phyloP scores from a whole-genome alignment of 148 eudicot genomes.

The Rhododendron williamsianum region DNA sequence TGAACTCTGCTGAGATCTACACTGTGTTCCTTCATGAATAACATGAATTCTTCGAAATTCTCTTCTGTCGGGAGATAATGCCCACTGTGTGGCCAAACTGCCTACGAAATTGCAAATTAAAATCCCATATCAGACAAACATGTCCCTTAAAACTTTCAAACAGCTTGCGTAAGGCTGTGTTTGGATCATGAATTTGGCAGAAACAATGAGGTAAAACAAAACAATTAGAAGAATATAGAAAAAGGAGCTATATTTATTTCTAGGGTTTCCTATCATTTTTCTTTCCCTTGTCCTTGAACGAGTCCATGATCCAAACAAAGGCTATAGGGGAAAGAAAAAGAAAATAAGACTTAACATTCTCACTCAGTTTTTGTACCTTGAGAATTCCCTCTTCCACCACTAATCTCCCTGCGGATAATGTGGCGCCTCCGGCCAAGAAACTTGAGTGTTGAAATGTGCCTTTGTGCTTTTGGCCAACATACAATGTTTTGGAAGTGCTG shows the following conservation, averaged over 20 bases:
- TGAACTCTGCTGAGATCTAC: constrained; percentile 50
- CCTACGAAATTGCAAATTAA: constrained; percentile 26
- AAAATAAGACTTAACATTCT: neutral
- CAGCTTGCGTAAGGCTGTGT: neutral
- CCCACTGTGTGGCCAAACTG: constrained; percentile 90
- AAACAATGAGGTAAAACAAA: neutral
- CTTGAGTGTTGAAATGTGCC: constrained; percentile 84
- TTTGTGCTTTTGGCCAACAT: constrained; percentile 57
- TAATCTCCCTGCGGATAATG: constrained; percentile 73
- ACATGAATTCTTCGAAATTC: constrained; percentile 67
- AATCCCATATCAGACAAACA: neutral
- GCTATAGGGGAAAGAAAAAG: neutral
- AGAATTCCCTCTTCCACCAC: constrained; percentile 50
- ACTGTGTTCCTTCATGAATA: constrained; percentile 42
- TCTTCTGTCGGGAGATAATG: constrained; percentile 87
- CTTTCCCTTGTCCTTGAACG: neutral
- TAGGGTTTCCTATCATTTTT: neutral
- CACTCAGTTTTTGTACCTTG: constrained; percentile 29
- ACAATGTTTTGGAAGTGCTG: constrained; percentile 45
- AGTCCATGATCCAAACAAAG: neutral
- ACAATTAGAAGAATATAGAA: neutral
- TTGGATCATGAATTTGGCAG: neutral
- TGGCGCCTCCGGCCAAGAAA: constrained; percentile 82
- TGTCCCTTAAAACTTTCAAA: too few species aligned
- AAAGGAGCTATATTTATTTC: neutral